A percentile compares a stretch with the other conserved stretches of the same genome.
phyloP scores from a whole-genome alignment of 169 alveolate species.

The Plasmodium vinckei region DNA sequence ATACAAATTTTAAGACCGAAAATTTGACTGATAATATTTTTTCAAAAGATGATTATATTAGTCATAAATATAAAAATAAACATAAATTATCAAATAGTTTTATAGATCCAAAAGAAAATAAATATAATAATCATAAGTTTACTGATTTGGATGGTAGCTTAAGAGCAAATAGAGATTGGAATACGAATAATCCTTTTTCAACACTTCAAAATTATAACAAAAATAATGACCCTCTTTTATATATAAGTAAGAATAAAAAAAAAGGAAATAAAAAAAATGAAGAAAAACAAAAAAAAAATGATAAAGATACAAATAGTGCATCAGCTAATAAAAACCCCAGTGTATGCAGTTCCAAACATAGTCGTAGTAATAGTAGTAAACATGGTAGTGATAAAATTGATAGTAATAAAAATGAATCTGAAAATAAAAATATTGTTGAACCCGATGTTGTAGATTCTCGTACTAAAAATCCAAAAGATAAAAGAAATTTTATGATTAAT shows the following conservation, averaged over 20 bases:
- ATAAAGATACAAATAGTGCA: neutral
- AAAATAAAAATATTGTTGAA: neutral
- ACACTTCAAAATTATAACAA: conserved; percentile 5
- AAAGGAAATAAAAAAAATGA: conserved; percentile 13
- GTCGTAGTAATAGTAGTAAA: neutral
- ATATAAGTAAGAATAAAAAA: conserved; percentile 15
- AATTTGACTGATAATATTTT: neutral
- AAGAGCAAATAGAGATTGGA: neutral
- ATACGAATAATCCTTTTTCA: conserved; percentile 36
- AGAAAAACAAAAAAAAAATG: neutral
- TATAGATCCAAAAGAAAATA: neutral
- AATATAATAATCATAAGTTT: neutral
- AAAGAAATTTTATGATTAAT: neutral
- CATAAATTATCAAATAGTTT: neutral
- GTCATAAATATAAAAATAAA: neutral
- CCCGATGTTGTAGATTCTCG: neutral
- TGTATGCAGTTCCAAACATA: neutral
- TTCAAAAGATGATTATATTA: conserved; percentile 17
- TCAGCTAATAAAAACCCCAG: too few species aligned
- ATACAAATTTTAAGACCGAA: neutral
- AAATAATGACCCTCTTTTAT: neutral
- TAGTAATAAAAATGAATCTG: neutral
- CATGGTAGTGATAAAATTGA: neutral
- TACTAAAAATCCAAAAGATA: neutral
- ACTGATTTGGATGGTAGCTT: conserved; percentile 2